Evolutionary conservation across 2,329 filamentous ascomycete genomes (phyloP).

Genomic region (Nothophoma quercina): DNA sequence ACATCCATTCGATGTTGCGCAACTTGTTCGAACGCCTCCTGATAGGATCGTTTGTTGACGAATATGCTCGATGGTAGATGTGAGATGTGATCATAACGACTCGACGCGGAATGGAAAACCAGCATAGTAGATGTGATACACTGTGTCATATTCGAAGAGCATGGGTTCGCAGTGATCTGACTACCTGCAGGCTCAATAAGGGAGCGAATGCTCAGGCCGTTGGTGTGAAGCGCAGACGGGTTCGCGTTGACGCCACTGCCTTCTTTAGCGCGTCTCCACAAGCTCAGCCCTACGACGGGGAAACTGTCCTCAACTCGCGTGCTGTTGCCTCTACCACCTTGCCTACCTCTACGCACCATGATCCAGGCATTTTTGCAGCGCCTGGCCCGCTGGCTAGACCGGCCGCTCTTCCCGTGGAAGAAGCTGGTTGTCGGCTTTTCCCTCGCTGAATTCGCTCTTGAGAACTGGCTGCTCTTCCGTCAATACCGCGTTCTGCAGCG

Average conservation of each 20-base stretch:
- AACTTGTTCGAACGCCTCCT: no score
- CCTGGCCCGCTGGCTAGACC: slow-evolving; percentile 86
- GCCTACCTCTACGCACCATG: slow-evolving; percentile 34
- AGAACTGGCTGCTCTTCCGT: slow-evolving; percentile 85
- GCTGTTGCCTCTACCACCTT: slow-evolving; percentile 13
- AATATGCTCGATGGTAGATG: no score
- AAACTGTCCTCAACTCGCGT: slow-evolving; percentile 38
- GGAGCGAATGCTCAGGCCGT: no score
- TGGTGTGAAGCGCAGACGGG: not conserved
- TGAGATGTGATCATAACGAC: no score
- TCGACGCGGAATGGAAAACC: no score
- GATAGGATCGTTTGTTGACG: no score
- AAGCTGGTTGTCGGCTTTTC: slow-evolving; percentile 94
- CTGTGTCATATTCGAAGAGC: no score
- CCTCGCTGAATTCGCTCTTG: slow-evolving; percentile 86
- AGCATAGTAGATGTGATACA: no score
- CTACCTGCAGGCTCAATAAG: no score
- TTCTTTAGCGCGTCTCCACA: slow-evolving; percentile 16
- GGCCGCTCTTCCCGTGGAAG: slow-evolving; percentile 96
- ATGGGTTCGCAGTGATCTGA: no score
- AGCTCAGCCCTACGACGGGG: slow-evolving; percentile 21
- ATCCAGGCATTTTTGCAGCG: slow-evolving; percentile 57
- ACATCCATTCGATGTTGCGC: no score
- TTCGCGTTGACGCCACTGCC: slow-evolving; percentile 7
- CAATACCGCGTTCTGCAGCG: slow-evolving; percentile 88